phyloP scores from a whole-genome alignment of 257 asterid genomes.

The Solanum clarkiae region DNA sequence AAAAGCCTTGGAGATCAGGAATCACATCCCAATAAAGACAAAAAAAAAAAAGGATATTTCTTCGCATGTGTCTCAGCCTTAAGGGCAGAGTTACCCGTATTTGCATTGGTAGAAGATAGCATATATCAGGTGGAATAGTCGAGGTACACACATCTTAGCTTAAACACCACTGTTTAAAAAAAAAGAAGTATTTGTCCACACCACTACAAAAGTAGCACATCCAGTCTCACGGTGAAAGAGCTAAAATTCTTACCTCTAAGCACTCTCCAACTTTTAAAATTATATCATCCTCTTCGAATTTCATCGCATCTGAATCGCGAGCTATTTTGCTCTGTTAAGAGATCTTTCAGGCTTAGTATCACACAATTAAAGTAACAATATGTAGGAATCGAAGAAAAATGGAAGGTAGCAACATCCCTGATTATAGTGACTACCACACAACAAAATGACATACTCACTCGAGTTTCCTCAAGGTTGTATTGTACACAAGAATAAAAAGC shows the following conservation, averaged over 20 bases:
- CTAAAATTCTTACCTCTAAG: constrained; percentile 61
- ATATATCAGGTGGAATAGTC: background rate
- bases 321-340: constrained; percentile 61
- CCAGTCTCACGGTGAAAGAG: background rate
- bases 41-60: background rate
- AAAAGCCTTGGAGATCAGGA: background rate
- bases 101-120: background rate
- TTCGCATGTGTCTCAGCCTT: background rate
- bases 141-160: background rate
- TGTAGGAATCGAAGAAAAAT: background rate
- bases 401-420: background rate
- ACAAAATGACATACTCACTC: constrained; percentile 40
- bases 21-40: background rate
- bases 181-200: background rate
- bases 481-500: constrained; percentile 87
- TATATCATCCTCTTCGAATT: constrained; percentile 67
- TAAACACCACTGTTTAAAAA: background rate
- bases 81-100: background rate
- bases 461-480: constrained; percentile 90
- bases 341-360: background rate
- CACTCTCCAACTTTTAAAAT: constrained; percentile 88
- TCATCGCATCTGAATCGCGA: constrained; percentile 41
- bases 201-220: background rate
- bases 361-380: background rate
- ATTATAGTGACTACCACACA: background rate